These are phyloP conservation scores for Iris pallida DNA, from an alignment of 116 monocot genomes.

Conservation along the genomic window DNA sequence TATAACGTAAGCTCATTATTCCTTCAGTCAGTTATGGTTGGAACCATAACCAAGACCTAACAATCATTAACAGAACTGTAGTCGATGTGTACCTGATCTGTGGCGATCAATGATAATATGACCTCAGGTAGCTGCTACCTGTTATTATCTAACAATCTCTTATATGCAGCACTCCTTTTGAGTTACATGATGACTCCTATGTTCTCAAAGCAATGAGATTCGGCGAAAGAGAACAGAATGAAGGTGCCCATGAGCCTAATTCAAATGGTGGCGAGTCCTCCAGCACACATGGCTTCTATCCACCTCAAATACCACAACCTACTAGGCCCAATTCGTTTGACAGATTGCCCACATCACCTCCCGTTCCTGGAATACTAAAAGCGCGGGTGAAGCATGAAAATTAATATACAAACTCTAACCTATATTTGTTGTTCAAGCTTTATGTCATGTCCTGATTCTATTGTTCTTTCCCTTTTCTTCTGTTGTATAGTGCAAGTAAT, in stretches of 20 bases:
- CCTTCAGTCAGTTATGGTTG: too few species aligned
- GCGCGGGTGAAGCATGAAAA: constrained; percentile 66
- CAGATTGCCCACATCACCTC: constrained; percentile 46
- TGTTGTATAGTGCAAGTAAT: too few species aligned
- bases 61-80: too few species aligned
- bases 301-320: constrained; percentile 40
- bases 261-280: constrained; percentile 47
- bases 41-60: too few species aligned
- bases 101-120: too few species aligned
- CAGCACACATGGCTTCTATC: constrained; percentile 20
- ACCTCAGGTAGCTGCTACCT: background rate
- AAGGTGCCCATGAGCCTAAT: constrained; percentile 18
- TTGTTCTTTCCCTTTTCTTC: too few species aligned
- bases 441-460: too few species aligned
- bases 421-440: background rate
- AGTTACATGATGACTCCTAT: constrained; percentile 77
- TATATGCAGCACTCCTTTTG: constrained; percentile 72
- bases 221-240: constrained; percentile 30
- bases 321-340: constrained; percentile 18
- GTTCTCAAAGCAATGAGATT: constrained; percentile 75
- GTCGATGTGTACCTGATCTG: too few species aligned
- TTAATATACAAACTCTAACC: background rate
- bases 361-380: constrained; percentile 76
- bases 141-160: background rate
- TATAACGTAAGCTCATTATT: too few species aligned